These are phyloP conservation scores for Annulohypoxylon truncatum DNA, from an alignment of 2,329 filamentous ascomycete species.

Conservation along the genomic window DNA sequence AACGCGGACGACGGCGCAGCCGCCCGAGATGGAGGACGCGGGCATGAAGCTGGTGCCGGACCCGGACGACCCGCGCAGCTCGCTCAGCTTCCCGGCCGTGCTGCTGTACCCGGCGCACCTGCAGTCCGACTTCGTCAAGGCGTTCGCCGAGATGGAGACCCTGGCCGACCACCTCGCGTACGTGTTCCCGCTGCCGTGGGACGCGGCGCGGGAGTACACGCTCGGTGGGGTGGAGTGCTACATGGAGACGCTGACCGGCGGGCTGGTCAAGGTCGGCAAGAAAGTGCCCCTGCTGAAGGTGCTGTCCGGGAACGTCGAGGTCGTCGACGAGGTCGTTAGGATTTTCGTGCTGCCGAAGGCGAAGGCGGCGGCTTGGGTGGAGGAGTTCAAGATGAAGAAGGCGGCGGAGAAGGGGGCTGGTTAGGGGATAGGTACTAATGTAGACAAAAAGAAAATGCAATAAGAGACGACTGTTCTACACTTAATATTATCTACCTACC, in stretches of 20 bases:
- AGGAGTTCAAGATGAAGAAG: slow-evolving; percentile 84
- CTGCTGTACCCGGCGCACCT: slow-evolving; percentile 85
- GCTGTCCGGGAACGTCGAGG: slow-evolving; percentile 81
- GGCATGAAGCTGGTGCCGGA: slow-evolving; percentile 76
- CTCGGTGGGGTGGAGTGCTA: slow-evolving; percentile 81
- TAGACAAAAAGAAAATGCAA: slow-evolving; percentile 26
- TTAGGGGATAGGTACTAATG: slow-evolving; percentile 13
- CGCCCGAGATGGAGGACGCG: slow-evolving; percentile 91
- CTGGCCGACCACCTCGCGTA: slow-evolving; percentile 84
- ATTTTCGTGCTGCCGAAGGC: slow-evolving; percentile 83
- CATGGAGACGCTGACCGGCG: slow-evolving; percentile 83
- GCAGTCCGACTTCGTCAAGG: slow-evolving; percentile 92
- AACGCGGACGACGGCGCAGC: slow-evolving; percentile 72
- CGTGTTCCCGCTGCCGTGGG: slow-evolving; percentile 91
- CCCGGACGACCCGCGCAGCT: slow-evolving; percentile 76
- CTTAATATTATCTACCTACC: not conserved
- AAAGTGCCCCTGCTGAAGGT: slow-evolving; percentile 82
- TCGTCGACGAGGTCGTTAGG: slow-evolving; percentile 86
- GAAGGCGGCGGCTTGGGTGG: slow-evolving; percentile 79
- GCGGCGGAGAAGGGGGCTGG: slow-evolving; percentile 57
- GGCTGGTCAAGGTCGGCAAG: slow-evolving; percentile 89
- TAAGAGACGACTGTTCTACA: slow-evolving; percentile 10
- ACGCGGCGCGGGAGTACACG: slow-evolving; percentile 74
- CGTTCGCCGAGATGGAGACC: slow-evolving; percentile 80
- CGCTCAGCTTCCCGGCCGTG: slow-evolving; percentile 80